These are phyloP conservation scores for Lycium barbarum DNA, from an alignment of 257 asterid species.

Conservation along the genomic window DNA sequence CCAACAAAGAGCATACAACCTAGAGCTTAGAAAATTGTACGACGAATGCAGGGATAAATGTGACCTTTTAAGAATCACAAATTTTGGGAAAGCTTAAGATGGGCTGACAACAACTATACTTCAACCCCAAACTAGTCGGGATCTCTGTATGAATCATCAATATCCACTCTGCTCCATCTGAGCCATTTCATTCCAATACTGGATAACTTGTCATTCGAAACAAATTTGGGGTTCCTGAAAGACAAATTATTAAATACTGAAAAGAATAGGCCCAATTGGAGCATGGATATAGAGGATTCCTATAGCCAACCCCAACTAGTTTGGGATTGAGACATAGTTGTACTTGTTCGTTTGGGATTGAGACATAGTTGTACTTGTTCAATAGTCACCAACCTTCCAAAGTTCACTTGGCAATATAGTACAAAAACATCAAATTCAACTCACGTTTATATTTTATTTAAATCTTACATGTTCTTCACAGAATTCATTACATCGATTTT, in stretches of 20 bases:
- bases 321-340: constrained; percentile 18
- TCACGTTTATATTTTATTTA: not conserved
- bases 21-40: not conserved
- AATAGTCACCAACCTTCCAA: not conserved
- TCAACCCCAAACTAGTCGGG: not conserved
- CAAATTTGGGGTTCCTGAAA: not conserved
- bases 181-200: constrained; percentile 1
- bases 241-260: not conserved
- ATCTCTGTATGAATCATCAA: not conserved
- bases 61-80: not conserved
- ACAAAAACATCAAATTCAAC: not conserved
- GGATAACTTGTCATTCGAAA: not conserved
- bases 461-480: not conserved
- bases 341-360: not conserved
- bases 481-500: not conserved
- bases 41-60: not conserved
- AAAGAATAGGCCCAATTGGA: not conserved
- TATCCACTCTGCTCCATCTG: not conserved
- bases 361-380: not conserved
- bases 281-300: not conserved
- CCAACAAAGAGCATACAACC: not conserved
- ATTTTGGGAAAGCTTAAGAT: not conserved
- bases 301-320: constrained; percentile 3
- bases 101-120: not conserved
- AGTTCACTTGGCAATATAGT: not conserved